A percentile compares a stretch with the other conserved stretches of the same genome.
These are phyloP conservation scores for Vitis cinerea DNA, from an alignment of 164 flowering plant species.

Conservation along the genomic window DNA sequence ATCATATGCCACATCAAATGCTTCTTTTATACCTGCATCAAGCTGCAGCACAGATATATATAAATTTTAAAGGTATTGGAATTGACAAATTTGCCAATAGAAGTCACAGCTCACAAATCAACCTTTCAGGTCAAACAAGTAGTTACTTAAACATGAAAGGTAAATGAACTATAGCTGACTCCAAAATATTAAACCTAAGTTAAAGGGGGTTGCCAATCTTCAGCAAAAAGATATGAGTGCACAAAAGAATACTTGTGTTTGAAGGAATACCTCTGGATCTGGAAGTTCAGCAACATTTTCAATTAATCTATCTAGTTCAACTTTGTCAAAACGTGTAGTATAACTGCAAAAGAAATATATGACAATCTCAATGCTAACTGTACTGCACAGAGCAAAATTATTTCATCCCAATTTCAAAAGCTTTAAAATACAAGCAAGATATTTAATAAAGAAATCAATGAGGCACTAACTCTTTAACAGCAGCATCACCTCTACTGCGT, in stretches of 20 bases:
- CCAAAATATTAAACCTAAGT: too few relatives aligned
- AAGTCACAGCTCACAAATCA: background rate
- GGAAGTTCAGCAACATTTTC: slow-evolving; percentile 73
- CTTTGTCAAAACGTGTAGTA: slow-evolving; percentile 84
- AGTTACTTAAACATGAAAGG: too few relatives aligned
- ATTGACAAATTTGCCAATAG: background rate
- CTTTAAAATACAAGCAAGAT: slow-evolving; percentile 1
- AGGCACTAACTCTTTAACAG: slow-evolving; percentile 79
- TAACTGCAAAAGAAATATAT: slow-evolving; percentile 45
- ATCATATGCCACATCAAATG: slow-evolving; percentile 93
- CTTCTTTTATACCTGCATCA: slow-evolving; percentile 66
- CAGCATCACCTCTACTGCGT: slow-evolving; percentile 81
- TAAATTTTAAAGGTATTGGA: too few relatives aligned
- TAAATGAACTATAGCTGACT: too few relatives aligned
- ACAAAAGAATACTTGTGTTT: background rate
- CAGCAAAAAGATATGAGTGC: background rate
- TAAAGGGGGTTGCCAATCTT: background rate
- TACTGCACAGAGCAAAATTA: background rate
- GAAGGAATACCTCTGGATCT: slow-evolving; percentile 64
- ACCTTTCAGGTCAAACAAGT: background rate
- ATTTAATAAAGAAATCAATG: slow-evolving; percentile 12
- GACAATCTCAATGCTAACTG: slow-evolving; percentile 9
- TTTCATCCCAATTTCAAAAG: background rate
- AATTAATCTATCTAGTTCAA: slow-evolving; percentile 58
- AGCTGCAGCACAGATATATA: slow-evolving; percentile 42